These are phyloP conservation scores for Fusarium sp. DNA, from an alignment of 2,329 filamentous ascomycete genomes.

Conservation along the genomic window DNA sequence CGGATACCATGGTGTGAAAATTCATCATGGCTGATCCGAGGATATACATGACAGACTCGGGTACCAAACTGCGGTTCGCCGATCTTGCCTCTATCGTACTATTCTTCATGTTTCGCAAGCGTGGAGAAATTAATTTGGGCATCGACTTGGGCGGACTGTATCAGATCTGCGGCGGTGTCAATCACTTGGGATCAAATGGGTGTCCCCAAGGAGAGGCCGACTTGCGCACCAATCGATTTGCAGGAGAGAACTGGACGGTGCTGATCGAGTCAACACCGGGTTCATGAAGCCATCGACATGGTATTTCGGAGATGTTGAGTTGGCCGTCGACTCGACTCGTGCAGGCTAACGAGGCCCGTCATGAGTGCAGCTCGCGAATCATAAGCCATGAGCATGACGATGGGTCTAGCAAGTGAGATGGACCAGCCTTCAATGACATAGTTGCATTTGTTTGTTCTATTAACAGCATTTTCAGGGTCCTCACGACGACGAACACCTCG, in stretches of 20 bases:
- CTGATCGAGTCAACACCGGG: constrained; percentile 13
- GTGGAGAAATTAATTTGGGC: constrained; percentile 13
- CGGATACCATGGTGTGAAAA: not conserved
- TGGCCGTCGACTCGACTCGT: not conserved
- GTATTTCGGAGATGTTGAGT: not conserved
- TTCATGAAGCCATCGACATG: constrained; percentile 9
- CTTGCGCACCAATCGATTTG: constrained; percentile 33
- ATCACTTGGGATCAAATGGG: not conserved
- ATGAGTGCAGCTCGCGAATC: not conserved
- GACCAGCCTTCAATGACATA: constrained; percentile 21
- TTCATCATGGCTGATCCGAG: constrained; percentile 7
- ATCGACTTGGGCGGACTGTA: constrained; percentile 17
- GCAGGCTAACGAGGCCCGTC: not conserved
- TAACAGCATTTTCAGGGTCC: constrained; percentile 4
- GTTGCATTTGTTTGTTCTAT: constrained; percentile 9
- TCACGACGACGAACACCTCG: not conserved
- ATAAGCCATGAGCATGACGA: not conserved
- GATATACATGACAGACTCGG: not conserved
- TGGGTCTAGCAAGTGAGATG: not conserved
- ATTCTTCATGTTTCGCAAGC: not conserved
- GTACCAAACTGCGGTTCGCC: constrained; percentile 1
- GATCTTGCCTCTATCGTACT: constrained; percentile 14
- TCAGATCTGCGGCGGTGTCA: constrained; percentile 9
- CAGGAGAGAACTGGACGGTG: constrained; percentile 3
- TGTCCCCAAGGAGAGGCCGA: not conserved